phyloP scores from a whole-genome alignment of 1,284 basidiomycete species.

The Pisolithus thermaeus region DNA sequence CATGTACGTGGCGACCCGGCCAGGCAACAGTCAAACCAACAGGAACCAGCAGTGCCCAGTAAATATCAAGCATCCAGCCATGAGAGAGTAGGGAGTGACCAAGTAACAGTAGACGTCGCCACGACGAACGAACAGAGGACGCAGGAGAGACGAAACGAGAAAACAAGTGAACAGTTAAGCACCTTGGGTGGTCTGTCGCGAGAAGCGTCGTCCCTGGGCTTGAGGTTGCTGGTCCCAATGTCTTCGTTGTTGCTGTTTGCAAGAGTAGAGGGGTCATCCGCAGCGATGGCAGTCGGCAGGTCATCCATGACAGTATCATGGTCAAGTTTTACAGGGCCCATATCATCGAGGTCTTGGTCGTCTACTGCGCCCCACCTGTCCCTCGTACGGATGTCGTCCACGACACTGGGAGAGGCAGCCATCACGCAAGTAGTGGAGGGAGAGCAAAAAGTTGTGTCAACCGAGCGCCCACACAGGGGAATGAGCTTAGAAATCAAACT shows the following conservation, averaged over 20 bases:
- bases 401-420: constrained; percentile 45
- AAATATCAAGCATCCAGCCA: background rate
- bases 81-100: constrained; percentile 6
- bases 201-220: constrained; percentile 34
- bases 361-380: constrained; percentile 55
- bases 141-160: constrained; percentile 20
- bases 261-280: constrained; percentile 30
- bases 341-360: constrained; percentile 40
- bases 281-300: constrained; percentile 6
- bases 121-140: constrained; percentile 16
- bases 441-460: background rate
- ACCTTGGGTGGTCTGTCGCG: constrained; percentile 85
- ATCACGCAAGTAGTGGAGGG: constrained; percentile 22
- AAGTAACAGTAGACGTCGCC: constrained; percentile 21
- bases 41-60: too few species aligned
- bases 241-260: constrained; percentile 45
- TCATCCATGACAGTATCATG: constrained; percentile 27
- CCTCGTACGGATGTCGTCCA: constrained; percentile 25
- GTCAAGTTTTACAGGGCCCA: constrained; percentile 36
- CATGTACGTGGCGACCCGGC: too few species aligned
- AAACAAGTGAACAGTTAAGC: constrained; percentile 63
- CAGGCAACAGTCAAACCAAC: too few species aligned
- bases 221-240: constrained; percentile 28
- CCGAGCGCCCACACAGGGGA: background rate
- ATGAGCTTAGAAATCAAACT: background rate